A percentile compares a stretch with the other conserved stretches of the same genome.
Evolutionary conservation across 108 stramenopile species (phyloP).

Genomic region (Chaetoceros tenuissimus): DNA sequence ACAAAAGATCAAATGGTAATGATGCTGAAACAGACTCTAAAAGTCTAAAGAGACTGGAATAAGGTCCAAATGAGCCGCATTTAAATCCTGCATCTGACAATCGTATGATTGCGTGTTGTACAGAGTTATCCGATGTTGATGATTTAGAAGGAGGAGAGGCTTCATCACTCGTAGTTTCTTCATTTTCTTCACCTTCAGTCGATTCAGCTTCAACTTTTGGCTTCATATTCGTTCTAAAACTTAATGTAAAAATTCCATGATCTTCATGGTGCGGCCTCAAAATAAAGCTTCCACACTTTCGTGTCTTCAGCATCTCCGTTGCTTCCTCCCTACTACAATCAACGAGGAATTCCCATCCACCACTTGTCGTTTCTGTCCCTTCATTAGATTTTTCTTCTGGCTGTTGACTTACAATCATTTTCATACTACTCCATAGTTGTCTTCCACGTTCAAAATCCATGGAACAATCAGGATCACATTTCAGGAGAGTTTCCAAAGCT

Average conservation of each 20-base stretch:
- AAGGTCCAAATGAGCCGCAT: conserved; percentile 87
- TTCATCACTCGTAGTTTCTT: conserved; percentile 7
- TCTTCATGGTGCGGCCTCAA: conserved; percentile 79
- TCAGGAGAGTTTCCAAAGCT: conserved; percentile 52
- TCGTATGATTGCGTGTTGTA: conserved; percentile 84
- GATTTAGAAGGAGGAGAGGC: conserved; percentile 15
- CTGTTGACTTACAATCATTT: conserved; percentile 31
- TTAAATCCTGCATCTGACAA: conserved; percentile 80
- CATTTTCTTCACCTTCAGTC: conserved; percentile 9
- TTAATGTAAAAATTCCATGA: conserved; percentile 81
- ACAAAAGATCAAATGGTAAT: conserved; percentile 71
- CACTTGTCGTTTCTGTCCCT: conserved; percentile 33
- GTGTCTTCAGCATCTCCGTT: conserved; percentile 61
- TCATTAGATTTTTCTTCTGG: conserved; percentile 16
- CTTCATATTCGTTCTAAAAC: conserved; percentile 74
- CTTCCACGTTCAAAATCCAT: conserved; percentile 57
- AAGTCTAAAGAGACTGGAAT: conserved; percentile 60
- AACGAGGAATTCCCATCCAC: conserved; percentile 87
- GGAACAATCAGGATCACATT: conserved; percentile 64
- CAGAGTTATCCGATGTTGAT: conserved; percentile 61
- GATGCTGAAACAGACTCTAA: conserved; percentile 77
- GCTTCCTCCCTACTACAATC: conserved; percentile 76
- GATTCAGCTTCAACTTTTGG: conserved; percentile 13
- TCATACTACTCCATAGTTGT: conserved; percentile 74
- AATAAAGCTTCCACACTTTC: conserved; percentile 61